Conservation (phyloP, 805 yeast species). For the Lachancea fermentati region DNA sequence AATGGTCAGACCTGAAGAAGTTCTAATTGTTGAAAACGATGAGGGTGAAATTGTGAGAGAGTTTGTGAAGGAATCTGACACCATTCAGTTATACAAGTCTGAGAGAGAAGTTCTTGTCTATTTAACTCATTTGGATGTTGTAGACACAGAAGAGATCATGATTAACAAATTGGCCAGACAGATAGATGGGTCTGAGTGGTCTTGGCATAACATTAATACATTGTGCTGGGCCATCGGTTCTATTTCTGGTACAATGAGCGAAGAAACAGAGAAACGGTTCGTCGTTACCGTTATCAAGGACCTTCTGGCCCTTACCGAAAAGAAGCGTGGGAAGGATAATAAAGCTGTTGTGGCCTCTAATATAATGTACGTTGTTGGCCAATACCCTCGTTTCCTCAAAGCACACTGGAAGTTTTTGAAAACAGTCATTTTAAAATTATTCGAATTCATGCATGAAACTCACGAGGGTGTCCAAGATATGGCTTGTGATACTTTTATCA, state of each 20-base stretch:
- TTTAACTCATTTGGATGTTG: constrained; percentile 90
- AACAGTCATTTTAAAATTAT: constrained; percentile 90
- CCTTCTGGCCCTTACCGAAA: constrained; percentile 83
- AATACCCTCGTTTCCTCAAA: constrained; percentile 92
- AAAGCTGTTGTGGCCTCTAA: constrained; percentile 99
- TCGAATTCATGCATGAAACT: constrained; percentile 99
- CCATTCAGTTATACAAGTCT: constrained; percentile 89
- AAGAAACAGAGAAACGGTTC: constrained; percentile 93
- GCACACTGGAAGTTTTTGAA: constrained; percentile 98
- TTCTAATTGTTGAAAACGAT: constrained; percentile 91
- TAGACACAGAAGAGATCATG: constrained; percentile 92
- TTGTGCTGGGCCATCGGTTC: constrained; percentile 99
- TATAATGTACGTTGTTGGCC: constrained; percentile 99
- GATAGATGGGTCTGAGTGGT: constrained; percentile 96
- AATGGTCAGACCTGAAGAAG: constrained; percentile 99
- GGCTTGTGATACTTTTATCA: constrained; percentile 99
- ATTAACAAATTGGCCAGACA: constrained; percentile 85
- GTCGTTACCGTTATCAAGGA: constrained; percentile 91
- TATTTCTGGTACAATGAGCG: constrained; percentile 97
- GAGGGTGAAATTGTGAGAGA: constrained; percentile 99
- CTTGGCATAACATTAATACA: constrained; percentile 96
- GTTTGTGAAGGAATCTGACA: constrained; percentile 93
- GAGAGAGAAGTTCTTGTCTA: constrained; percentile 95
- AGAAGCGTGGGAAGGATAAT: constrained; percentile 95
- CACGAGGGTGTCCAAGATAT: constrained; percentile 99